A percentile compares a stretch with the other conserved stretches of the same genome.
phyloP scores from a whole-genome alignment of 78 protist species.

The Monosiga brevicollis region DNA sequence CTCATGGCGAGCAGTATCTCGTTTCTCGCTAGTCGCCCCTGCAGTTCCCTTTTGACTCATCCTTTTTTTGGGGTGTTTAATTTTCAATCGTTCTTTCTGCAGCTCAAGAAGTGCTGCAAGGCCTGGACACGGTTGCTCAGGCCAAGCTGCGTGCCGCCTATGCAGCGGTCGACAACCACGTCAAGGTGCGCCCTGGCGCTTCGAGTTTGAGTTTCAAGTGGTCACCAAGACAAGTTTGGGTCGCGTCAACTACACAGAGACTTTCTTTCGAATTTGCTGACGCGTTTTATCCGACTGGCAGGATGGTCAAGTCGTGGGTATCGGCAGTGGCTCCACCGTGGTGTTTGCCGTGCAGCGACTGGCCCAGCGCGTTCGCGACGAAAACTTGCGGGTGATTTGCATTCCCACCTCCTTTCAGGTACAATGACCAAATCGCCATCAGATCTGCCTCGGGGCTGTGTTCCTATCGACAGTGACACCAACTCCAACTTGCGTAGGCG shows the following conservation, averaged over 20 bases:
- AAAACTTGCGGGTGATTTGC: constrained; percentile 29
- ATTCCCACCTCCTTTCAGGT: constrained; percentile 82
- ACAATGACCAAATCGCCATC: too few relatives aligned
- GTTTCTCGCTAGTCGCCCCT: too few relatives aligned
- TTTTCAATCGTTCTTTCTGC: too few relatives aligned
- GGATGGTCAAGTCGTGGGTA: constrained; percentile 42
- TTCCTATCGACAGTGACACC: too few relatives aligned
- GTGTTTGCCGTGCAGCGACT: constrained; percentile 63
- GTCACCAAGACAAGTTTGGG: too few relatives aligned
- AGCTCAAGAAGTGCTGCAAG: too few relatives aligned
- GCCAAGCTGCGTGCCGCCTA: constrained; percentile 18
- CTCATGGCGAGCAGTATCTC: too few relatives aligned
- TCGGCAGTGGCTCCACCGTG: constrained; percentile 78
- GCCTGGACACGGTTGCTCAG: too few relatives aligned
- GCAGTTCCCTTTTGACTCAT: too few relatives aligned
- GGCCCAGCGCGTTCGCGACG: constrained; percentile 25
- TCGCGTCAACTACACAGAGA: too few relatives aligned
- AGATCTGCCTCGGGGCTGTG: too few relatives aligned
- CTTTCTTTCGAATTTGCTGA: neutral
- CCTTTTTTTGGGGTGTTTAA: too few relatives aligned
- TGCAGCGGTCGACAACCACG: constrained; percentile 29
- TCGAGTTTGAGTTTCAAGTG: neutral
- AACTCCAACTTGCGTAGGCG: constrained; percentile 18
- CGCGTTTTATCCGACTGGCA: neutral
- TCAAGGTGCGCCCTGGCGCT: neutral